Conservation (phyloP, 1,284 basidiomycete genomes). For the Ganoderma meredithae region DNA sequence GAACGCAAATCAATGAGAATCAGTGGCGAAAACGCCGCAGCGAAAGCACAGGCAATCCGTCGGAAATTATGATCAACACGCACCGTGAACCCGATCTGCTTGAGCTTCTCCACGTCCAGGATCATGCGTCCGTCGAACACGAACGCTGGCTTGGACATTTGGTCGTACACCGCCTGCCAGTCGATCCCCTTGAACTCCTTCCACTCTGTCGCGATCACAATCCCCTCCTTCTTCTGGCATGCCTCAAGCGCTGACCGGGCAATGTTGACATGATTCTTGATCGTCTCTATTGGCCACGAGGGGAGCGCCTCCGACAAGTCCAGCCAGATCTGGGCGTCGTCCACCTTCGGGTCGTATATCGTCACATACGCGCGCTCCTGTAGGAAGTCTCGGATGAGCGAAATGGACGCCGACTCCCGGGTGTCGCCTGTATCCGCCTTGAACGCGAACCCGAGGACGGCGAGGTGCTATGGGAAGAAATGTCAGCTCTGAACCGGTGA, state of each 20-base stretch:
- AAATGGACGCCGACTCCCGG: constrained; percentile 97
- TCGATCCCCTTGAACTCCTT: constrained; percentile 94
- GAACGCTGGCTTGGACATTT: constrained; percentile 97
- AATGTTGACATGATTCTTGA: constrained; percentile 90
- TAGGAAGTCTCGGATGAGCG: constrained; percentile 93
- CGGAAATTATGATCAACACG: constrained; percentile 35
- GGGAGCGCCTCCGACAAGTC: constrained; percentile 78
- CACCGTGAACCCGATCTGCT: constrained; percentile 93
- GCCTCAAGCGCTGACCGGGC: constrained; percentile 83
- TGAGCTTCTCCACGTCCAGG: constrained; percentile 82
- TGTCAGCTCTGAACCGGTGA: constrained; percentile 8
- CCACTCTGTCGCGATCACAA: constrained; percentile 96
- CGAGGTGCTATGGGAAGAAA: constrained; percentile 75
- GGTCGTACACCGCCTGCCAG: constrained; percentile 86
- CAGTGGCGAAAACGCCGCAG: constrained; percentile 9
- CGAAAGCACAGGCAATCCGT: not conserved
- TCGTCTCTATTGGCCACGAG: constrained; percentile 62
- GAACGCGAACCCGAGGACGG: constrained; percentile 96
- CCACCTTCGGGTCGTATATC: constrained; percentile 93
- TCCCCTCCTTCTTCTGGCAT: constrained; percentile 89
- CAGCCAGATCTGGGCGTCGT: constrained; percentile 75
- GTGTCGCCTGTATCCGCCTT: constrained; percentile 98
- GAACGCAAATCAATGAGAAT: constrained; percentile 31
- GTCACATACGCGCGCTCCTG: constrained; percentile 88
- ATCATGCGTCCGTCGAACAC: constrained; percentile 93